Base-by-base conservation (phyloP, 345 rosid species). In the Fremontodendron californicum region DNA sequence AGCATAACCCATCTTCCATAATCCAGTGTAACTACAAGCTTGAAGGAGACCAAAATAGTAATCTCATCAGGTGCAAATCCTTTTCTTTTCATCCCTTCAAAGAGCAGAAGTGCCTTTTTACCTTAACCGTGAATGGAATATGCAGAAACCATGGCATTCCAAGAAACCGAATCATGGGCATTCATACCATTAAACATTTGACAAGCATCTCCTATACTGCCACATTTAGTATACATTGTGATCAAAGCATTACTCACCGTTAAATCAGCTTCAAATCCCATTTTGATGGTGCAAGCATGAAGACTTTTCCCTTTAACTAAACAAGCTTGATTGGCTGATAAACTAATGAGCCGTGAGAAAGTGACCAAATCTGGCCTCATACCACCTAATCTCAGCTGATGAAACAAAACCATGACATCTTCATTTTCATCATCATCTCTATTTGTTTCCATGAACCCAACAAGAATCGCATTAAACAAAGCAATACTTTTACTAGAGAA, bases 151-250 rank as follows among this genome's bases (percentile, higher is more conserved):
- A 81, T 76, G 46, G 80, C 82, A 75, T 84, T 81, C 84, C 87
- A 84, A 65, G 87, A 84, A 35, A 84, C 71, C 27, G 33, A 27
- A 75, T 82, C 77, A 46, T 58, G 68, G 27, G 8, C 18, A 35
- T 71, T 77, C 75, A 79, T 74, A 31, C 42, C 63, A 62, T 58
- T 67, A 63, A 85, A 82, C 35, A 68, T 54, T 74, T 43, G 78
- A 82, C 43, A 55, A 19, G 82, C 81, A 66, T 75, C 78, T 46
- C 39, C 75, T 66, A 80, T 42, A 40, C 37, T 66, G 49, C 81
- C 85, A 80, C 85, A 85, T 78, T 80, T 82, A 51, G 87, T 80
- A 76, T 85, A 85, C 80, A 78, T 77, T 25, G 83, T 77, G 43
- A 84, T 64, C 43, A 81, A 69, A 29, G 85, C 79, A 80, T 80